Base-by-base conservation (phyloP, 2,329 filamentous ascomycete genomes). In the Penicillium paneum region DNA sequence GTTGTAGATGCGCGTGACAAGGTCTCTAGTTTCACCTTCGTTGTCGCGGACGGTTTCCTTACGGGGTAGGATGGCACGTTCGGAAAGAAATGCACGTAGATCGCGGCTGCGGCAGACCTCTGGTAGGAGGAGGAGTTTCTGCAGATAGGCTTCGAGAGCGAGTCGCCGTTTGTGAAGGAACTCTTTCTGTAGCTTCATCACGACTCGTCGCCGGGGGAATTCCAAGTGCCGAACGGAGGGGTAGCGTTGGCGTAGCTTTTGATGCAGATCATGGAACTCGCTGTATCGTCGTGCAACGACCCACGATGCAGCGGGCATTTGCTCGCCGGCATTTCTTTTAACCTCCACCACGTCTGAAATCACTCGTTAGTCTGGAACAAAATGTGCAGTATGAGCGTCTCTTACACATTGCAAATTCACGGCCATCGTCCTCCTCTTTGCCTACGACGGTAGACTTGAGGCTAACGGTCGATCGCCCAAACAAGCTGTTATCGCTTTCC, bases 291-390 rank as follows among this genome's bases (percentile, higher is more conserved):
- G 84, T n/a, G 90, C 89, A 40, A 99, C 86, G 13, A 88, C 85
- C 94, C 94, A 99, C 3, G 90, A 89, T 0, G 93, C 93, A n/a
- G 93, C 91, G 3, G 92, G 90, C 89, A 97, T 96, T 71, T 96
- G 90, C 67, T 97, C 93, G 15, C 92, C 93, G 2, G 92, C 91
- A 66, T 92, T 88, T 55, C 93, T 83, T 63, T 89, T 87, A 3
- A 99, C 93, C 72, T 99, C 93, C 53, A 99, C 84, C 31, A 96
- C 86, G 71, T 97, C 80, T 83, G 35, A 2, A 47, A 52, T 17
- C 24, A 5, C 7, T n/a, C 26, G 43, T 61, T 53, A 73, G 67
- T 26, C 13, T 21, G 28, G n/a, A 8, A 13, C 15, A 21, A 28
- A 26, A 3, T 17, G 34, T 28, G 17, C n/a, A 8, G 21, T 15